phyloP scores from a whole-genome alignment of 1,139 yeast species.

The Petasospora rhodanensis region DNA sequence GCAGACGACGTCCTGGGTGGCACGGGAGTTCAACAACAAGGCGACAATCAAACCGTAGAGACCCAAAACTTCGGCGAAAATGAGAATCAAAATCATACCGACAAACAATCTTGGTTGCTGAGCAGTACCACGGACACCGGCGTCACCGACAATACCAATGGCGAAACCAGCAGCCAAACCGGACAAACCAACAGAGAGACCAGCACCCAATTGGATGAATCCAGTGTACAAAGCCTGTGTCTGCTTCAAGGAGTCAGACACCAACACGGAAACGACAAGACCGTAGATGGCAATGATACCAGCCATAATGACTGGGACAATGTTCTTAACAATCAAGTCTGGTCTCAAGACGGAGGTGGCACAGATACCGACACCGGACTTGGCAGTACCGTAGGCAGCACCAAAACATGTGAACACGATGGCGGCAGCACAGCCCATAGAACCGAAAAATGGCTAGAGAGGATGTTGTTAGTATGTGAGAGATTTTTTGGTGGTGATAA shows the following conservation, averaged over 20 bases:
- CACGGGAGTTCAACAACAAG: slow-evolving; percentile 93
- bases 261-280: slow-evolving; percentile 91
- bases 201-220: slow-evolving; percentile 97
- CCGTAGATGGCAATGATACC: slow-evolving; percentile 99
- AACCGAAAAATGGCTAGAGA: slow-evolving; percentile 78
- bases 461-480: slow-evolving; percentile 17
- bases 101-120: slow-evolving; percentile 94
- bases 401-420: slow-evolving; percentile 98
- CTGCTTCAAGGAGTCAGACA: slow-evolving; percentile 85
- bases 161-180: slow-evolving; percentile 98
- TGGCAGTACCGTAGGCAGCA: slow-evolving; percentile 99
- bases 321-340: slow-evolving; percentile 82
- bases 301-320: slow-evolving; percentile 98
- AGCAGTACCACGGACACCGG: slow-evolving; percentile 87
- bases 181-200: slow-evolving; percentile 94
- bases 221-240: slow-evolving; percentile 94
- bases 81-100: slow-evolving; percentile 85
- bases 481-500: no score
- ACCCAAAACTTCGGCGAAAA: slow-evolving; percentile 97
- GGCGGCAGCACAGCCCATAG: slow-evolving; percentile 99
- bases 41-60: slow-evolving; percentile 97
- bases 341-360: slow-evolving; percentile 98
- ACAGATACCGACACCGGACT: slow-evolving; percentile 98
- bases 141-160: slow-evolving; percentile 98
- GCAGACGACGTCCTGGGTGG: slow-evolving; percentile 85